Evolutionary conservation across 208 protist genomes (phyloP), one percentile per base, ranked within the genome.

Genomic region (Leptomonas seymouri): DNA sequence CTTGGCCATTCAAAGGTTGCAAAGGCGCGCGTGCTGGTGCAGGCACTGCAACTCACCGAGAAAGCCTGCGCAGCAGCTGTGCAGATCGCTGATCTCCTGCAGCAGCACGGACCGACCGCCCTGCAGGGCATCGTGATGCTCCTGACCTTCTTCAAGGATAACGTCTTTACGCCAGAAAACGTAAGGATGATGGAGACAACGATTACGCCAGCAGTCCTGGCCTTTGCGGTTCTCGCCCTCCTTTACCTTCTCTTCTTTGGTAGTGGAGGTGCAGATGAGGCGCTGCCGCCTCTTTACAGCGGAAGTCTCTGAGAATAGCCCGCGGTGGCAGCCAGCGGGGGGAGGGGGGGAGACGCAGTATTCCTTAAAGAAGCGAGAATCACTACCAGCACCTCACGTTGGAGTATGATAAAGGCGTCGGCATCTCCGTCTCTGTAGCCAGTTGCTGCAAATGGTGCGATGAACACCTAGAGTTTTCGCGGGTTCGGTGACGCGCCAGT

Each of bases 101-200:
- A 76, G 39, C 46, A 69, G 49, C 71, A 76, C 71, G 71, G 71
- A 2, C 71, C 71, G 11, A 42, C 71, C 9, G 57, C 63, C 30
- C 25, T 66, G 57, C 44, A 55, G 8, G 57, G 50, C 9, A 8
- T 78, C 58, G 41, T 50, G 44, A 53, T 44, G 11, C 23, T 48
- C 25, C 11, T 71, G 56, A 53, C 49, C 58, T 25, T 71, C 20
- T 3, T 78, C 14, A 57, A 70, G 28, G 71, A 70, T 41, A 53
- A 16, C 48, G 57, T 83, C 50, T 70, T 83, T 6, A 78, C 78
- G n/a, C 53, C 71, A 30, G 66, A 77, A 9, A 82, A 82, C 45
- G 76, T 82, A 28, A 60, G 31, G 44, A 39, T 71, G 36, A 61
- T 82, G 45, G 66, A 74, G 57, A 63, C 42, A 49, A 64, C 78